Base-by-base conservation (phyloP, 371 early-diverging fungal genomes). In the Mucor plumbeus region DNA sequence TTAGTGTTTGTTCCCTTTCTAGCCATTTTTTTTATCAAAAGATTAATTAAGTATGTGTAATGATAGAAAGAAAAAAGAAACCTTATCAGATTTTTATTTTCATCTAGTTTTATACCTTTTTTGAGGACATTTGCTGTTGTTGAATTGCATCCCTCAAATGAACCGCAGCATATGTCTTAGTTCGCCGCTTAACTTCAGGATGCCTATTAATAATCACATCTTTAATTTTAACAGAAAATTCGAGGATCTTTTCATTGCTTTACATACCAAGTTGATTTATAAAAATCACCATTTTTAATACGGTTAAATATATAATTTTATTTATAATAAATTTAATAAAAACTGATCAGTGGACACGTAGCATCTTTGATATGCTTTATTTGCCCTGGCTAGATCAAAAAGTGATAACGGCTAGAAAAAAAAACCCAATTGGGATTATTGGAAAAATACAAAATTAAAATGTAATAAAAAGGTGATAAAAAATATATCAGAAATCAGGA, bases 1-100 rank as follows among this genome's bases (percentile, higher is more conserved):
- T 83, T 83, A 34, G 76, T 79, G 64, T 83, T 83, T 3, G 63
- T 47, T 54, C 69, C 70, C 58, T 83, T 83, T 70, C 72, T 83
- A n/a, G 73, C 78, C 83, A 83, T 83, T 43, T 48, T 57, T 33
- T 14, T 14, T 3, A 19, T 39, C 50, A 8, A 35, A 56, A 21
- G 13, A 21, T 33, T 41, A 47, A 38, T 41, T n/a, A 35, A 34
- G 21, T 17, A 14, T 17, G n/a, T 10, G 9, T 15, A 14, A 19
- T 34, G 26, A 63, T 50, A 14, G 40, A n/a, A 35, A 15, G 54
- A 63, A 33, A 39, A 63, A 62, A 33, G 43, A 58, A 57, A 14
- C 17, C 14, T 66, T 66, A 59, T 66, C 60, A 65, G 65, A 65
- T 65, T 50, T 58, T 64, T 40, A 17, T 50, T 26, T 13, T 36